Conservation (phyloP, 352 stramenopile species). For the Phytophthora vignae region DNA sequence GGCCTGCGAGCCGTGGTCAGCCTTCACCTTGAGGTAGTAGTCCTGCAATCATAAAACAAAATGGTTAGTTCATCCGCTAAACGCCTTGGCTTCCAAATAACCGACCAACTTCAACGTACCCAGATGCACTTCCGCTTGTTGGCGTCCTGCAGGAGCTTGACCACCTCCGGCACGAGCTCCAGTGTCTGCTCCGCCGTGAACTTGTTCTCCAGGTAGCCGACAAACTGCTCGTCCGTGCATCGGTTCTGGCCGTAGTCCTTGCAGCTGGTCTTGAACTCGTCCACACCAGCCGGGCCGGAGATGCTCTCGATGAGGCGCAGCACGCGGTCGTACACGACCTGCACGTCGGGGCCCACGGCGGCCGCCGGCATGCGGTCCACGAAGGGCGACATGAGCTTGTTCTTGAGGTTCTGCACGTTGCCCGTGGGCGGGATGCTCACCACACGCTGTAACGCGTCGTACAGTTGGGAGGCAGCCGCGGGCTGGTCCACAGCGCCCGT, state of each 20-base stretch:
- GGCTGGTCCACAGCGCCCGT: constrained; percentile 85
- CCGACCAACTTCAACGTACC: constrained; percentile 47
- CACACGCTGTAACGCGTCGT: constrained; percentile 83
- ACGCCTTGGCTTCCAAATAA: neutral
- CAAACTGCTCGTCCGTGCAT: constrained; percentile 77
- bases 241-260: constrained; percentile 90
- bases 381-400: constrained; percentile 74
- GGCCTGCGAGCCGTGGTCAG: constrained; percentile 42
- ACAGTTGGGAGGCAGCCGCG: constrained; percentile 80
- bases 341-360: constrained; percentile 76
- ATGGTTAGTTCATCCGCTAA: constrained; percentile 15
- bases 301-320: constrained; percentile 75
- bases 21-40: constrained; percentile 80
- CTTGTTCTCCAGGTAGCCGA: constrained; percentile 69
- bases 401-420: constrained; percentile 56
- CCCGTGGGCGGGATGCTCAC: constrained; percentile 76
- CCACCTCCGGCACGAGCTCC: constrained; percentile 80
- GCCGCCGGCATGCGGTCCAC: constrained; percentile 77
- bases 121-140: constrained; percentile 88
- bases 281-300: constrained; percentile 60
- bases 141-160: constrained; percentile 85
- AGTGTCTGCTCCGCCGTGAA: constrained; percentile 79
- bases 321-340: constrained; percentile 89
- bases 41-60: constrained; percentile 46
- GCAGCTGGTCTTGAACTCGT: constrained; percentile 88